Evolutionary conservation across 805 yeast genomes (phyloP).

Genomic region (Kodamaea jinghongensis): DNA sequence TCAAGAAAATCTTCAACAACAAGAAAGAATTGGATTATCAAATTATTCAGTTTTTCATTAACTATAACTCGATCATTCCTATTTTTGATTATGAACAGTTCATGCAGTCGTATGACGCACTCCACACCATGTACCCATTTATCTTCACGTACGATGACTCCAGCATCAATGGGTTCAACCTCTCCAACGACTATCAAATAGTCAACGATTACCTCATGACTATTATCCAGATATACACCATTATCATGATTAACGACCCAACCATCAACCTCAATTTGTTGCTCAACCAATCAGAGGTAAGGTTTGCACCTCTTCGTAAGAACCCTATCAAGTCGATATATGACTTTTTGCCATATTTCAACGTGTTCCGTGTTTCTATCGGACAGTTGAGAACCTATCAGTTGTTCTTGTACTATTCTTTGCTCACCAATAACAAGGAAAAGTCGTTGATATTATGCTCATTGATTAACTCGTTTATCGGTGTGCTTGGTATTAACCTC

Average conservation of each 20-base stretch:
- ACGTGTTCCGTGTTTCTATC: slow-evolving; percentile 46
- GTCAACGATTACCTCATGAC: slow-evolving; percentile 44
- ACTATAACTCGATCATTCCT: slow-evolving; percentile 53
- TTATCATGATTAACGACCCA: slow-evolving; percentile 51
- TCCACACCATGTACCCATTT: slow-evolving; percentile 47
- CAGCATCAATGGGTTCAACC: slow-evolving; percentile 47
- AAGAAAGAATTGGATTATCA: slow-evolving; percentile 45
- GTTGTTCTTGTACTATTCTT: slow-evolving; percentile 47
- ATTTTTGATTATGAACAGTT: slow-evolving; percentile 52
- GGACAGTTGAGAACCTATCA: slow-evolving; percentile 51
- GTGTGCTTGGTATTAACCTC: slow-evolving; percentile 41
- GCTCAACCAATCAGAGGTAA: slow-evolving; percentile 37
- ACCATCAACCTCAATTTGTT: slow-evolving; percentile 39
- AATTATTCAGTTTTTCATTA: slow-evolving; percentile 47
- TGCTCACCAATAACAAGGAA: slow-evolving; percentile 42
- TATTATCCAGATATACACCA: slow-evolving; percentile 48
- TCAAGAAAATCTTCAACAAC: slow-evolving; percentile 36
- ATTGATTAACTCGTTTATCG: slow-evolving; percentile 42
- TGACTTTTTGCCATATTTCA: slow-evolving; percentile 47
- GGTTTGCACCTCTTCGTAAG: slow-evolving; percentile 15
- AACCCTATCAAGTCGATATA: slow-evolving; percentile 33
- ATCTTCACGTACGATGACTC: slow-evolving; percentile 47
- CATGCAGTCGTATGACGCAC: slow-evolving; percentile 49
- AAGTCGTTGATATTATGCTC: slow-evolving; percentile 37
- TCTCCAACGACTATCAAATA: slow-evolving; percentile 41